Evolutionary conservation across 176 grass and related monocot species (phyloP).

Genomic region (Aechmea fasciata): DNA sequence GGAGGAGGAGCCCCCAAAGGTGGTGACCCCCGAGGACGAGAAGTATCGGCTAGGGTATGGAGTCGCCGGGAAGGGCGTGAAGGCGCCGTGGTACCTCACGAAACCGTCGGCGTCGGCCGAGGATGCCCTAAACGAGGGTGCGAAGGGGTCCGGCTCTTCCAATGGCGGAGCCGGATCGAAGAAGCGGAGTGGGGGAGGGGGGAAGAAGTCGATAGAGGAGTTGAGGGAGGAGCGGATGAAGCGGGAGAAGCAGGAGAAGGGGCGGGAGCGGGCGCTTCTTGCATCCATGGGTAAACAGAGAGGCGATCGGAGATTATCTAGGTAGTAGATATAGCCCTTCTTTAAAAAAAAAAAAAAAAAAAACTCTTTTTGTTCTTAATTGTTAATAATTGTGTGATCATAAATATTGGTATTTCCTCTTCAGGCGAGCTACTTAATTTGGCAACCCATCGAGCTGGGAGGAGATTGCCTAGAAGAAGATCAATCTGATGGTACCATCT

Average conservation of each 20-base stretch:
- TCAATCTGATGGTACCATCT: too few relatives aligned
- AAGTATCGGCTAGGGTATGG: slow-evolving; percentile 88
- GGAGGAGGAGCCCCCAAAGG: slow-evolving; percentile 56
- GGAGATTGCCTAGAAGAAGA: too few relatives aligned
- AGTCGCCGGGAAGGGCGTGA: slow-evolving; percentile 78
- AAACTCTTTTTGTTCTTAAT: background rate
- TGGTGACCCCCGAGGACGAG: slow-evolving; percentile 72
- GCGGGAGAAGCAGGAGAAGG: slow-evolving; percentile 67
- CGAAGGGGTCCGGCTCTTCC: background rate
- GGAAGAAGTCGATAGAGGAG: slow-evolving; percentile 58
- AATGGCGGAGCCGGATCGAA: background rate
- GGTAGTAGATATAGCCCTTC: slow-evolving; percentile 26
- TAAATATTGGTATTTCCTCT: too few relatives aligned
- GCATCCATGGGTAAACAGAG: slow-evolving; percentile 22
- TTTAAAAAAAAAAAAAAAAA: too few relatives aligned
- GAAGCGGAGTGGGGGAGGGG: slow-evolving; percentile 37
- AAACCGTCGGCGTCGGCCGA: slow-evolving; percentile 13
- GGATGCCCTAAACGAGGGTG: slow-evolving; percentile 4
- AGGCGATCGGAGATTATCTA: slow-evolving; percentile 16
- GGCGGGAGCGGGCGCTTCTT: slow-evolving; percentile 27
- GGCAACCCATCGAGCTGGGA: too few relatives aligned
- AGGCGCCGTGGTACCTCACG: slow-evolving; percentile 67
- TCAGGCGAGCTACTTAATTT: too few relatives aligned
- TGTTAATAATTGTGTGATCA: too few relatives aligned
- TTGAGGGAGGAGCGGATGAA: slow-evolving; percentile 61